Conservation (phyloP, 2,329 filamentous ascomycete species). For the Fusarium floridanum region DNA sequence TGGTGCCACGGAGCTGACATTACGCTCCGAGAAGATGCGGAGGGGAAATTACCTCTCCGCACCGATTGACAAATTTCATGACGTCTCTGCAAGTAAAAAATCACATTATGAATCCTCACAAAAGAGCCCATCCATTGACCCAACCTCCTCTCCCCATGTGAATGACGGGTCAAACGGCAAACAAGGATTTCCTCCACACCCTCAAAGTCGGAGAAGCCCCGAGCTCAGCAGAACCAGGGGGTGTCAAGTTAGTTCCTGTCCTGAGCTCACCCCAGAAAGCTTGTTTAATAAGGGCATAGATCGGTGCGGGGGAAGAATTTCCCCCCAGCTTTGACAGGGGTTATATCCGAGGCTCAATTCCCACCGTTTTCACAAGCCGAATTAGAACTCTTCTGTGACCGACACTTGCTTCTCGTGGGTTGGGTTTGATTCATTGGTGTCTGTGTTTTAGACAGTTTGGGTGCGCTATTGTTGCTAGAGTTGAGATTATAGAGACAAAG, state of each 20-base stretch:
- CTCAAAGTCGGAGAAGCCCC: slow-evolving; percentile 4
- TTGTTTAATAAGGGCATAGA: slow-evolving; percentile 21
- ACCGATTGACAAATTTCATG: slow-evolving; percentile 11
- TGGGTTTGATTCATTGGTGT: neutral
- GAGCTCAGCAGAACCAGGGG: neutral
- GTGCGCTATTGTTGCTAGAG: neutral
- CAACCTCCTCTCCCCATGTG: neutral
- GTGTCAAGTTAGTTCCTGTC: neutral
- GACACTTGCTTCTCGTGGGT: neutral
- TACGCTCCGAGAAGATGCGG: neutral
- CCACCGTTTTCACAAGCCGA: slow-evolving; percentile 38
- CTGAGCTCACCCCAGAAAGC: slow-evolving; percentile 19
- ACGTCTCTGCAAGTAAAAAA: slow-evolving; percentile 4
- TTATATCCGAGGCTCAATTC: slow-evolving; percentile 32
- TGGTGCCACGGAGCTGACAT: neutral
- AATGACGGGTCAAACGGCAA: slow-evolving; percentile 1
- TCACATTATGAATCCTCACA: slow-evolving; percentile 7
- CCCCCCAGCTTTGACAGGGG: slow-evolving; percentile 18
- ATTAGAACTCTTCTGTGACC: neutral
- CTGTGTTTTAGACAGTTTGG: neutral
- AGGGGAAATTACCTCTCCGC: neutral
- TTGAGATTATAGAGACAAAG: neutral
- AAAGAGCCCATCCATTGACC: neutral
- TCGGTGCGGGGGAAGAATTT: slow-evolving; percentile 25
- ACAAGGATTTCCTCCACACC: neutral